Percentiles rank a stretch among this genome's conserved stretches.
These are phyloP conservation scores for Thymus mandschuricus DNA, from an alignment of 257 asterid genomes.

Conservation along the genomic window DNA sequence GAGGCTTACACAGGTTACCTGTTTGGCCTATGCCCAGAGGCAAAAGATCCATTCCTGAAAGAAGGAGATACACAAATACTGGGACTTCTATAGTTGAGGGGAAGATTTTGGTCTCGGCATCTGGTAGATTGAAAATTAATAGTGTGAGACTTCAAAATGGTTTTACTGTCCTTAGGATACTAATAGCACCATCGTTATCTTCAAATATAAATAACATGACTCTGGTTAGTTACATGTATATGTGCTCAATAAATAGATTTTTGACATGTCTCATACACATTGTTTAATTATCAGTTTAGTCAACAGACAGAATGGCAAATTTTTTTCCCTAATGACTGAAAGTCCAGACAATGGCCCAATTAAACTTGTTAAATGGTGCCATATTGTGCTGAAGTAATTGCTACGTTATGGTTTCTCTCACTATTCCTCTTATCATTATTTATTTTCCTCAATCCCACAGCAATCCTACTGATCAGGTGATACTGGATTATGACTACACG, in stretches of 20 bases:
- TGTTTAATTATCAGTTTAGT: slow-evolving; percentile 6
- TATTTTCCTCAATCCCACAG: slow-evolving; percentile 51
- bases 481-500: slow-evolving; percentile 94
- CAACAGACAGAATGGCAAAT: slow-evolving; percentile 2
- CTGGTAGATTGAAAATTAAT: no score
- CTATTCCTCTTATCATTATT: slow-evolving; percentile 29
- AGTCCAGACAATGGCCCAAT: background rate
- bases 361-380: slow-evolving; percentile 14
- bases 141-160: background rate
- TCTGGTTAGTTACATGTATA: background rate
- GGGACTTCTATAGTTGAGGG: no score
- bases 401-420: slow-evolving; percentile 13
- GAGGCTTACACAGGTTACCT: no score
- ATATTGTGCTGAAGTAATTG: slow-evolving; percentile 13
- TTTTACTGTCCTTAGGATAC: background rate
- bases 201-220: slow-evolving; percentile 8
- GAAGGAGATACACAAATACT: no score
- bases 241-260: background rate
- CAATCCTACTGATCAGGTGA: slow-evolving; percentile 82
- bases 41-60: no score
- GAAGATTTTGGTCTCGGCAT: no score
- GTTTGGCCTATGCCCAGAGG: no score
- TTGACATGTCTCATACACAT: background rate
- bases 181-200: background rate
- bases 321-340: background rate